Evolutionary conservation across 2,329 filamentous ascomycete species (phyloP).

Genomic region (Penicillium capsulatum): DNA sequence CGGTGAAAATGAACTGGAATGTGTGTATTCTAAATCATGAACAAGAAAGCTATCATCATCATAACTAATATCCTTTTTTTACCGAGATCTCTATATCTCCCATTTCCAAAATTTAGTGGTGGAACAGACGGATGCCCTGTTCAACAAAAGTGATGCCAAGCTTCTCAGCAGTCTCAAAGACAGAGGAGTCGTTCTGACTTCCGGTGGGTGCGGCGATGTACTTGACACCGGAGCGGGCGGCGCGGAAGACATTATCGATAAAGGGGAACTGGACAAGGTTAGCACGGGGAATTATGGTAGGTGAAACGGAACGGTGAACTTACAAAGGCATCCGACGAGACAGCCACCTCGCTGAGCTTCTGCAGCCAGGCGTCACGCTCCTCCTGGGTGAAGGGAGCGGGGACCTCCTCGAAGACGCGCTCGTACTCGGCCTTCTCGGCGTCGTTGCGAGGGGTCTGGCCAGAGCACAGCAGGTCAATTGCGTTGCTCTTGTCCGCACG

Average conservation of each 20-base stretch:
- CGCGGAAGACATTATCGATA: conserved; percentile 94
- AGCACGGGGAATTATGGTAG: background rate
- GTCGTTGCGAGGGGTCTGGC: conserved; percentile 77
- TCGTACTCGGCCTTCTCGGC: conserved; percentile 84
- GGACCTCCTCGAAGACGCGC: conserved; percentile 83
- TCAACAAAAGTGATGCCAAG: conserved; percentile 91
- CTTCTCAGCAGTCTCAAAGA: conserved; percentile 81
- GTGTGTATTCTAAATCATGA: conserved; percentile 21
- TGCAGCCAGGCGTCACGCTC: conserved; percentile 83
- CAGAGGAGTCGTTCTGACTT: conserved; percentile 51
- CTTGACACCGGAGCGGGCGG: conserved; percentile 81
- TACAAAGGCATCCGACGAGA: conserved; percentile 94
- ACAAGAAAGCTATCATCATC: conserved; percentile 25
- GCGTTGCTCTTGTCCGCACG: conserved; percentile 96
- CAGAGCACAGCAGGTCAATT: conserved; percentile 90
- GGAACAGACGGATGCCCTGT: conserved; percentile 90
- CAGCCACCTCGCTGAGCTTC: conserved; percentile 69
- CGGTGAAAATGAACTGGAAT: conserved; percentile 5
- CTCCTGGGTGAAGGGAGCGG: conserved; percentile 71
- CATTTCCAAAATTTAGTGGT: conserved; percentile 68
- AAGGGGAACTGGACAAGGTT: conserved; percentile 71
- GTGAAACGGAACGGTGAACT: conserved; percentile 37
- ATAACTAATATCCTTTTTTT: conserved; percentile 22
- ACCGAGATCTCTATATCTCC: conserved; percentile 5
- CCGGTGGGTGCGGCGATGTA: conserved; percentile 92